These are phyloP conservation scores for Schizosaccharomyces pombe DNA, from an alignment of 805 yeast species.

Conservation along the genomic window DNA sequence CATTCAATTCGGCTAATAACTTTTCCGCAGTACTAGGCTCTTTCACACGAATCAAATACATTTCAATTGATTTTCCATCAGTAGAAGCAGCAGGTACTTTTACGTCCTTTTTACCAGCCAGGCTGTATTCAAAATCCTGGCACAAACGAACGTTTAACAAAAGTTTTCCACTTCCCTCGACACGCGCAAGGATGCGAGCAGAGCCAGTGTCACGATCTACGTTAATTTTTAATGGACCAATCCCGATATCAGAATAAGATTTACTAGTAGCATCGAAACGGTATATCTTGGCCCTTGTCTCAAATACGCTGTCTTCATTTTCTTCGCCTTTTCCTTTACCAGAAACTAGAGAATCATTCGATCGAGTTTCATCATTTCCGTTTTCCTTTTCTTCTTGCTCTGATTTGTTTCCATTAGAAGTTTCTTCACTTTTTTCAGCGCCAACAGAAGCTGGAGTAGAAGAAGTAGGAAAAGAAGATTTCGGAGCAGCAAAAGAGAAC, in stretches of 20 bases:
- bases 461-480: neutral
- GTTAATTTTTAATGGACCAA: slow-evolving; percentile 3
- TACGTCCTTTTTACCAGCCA: neutral
- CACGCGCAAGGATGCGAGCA: slow-evolving; percentile 4
- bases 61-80: neutral
- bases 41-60: neutral
- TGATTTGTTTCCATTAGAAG: too few relatives aligned
- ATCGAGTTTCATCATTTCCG: neutral
- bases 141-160: slow-evolving; percentile 1
- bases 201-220: neutral
- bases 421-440: neutral
- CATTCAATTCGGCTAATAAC: neutral
- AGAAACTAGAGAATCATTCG: neutral
- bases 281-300: slow-evolving; percentile 1
- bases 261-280: neutral
- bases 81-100: neutral
- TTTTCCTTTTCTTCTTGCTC: slow-evolving; percentile 1
- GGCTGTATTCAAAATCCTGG: neutral
- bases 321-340: slow-evolving; percentile 5
- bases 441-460: neutral
- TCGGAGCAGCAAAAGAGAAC: neutral
- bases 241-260: neutral
- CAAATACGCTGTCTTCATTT: slow-evolving; percentile 1
- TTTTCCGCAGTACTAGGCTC: neutral
- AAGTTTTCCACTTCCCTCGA: slow-evolving; percentile 2